These are phyloP conservation scores for Bisporella sp. DNA, from an alignment of 2,329 filamentous ascomycete genomes.

Conservation along the genomic window DNA sequence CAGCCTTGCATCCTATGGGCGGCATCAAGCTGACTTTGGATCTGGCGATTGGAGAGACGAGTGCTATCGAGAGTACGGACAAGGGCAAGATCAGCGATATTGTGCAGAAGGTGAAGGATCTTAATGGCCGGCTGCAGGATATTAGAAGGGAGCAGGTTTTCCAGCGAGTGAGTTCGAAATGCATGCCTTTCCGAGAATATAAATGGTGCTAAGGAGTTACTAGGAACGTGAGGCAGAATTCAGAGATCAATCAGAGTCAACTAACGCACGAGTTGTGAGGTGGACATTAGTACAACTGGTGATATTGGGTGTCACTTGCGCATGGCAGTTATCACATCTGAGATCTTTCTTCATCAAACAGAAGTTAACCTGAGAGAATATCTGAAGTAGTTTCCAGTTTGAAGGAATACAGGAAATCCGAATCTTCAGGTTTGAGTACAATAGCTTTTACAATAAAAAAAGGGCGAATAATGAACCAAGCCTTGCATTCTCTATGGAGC, in stretches of 20 bases:
- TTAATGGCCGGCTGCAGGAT: slow-evolving; percentile 81
- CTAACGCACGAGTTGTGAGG: slow-evolving; percentile 83
- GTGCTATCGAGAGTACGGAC: slow-evolving; percentile 86
- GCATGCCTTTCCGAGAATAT: neutral
- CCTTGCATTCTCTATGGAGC: too few species aligned
- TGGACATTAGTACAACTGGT: slow-evolving; percentile 90
- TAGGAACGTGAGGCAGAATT: slow-evolving; percentile 97
- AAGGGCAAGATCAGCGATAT: slow-evolving; percentile 91
- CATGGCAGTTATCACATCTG: slow-evolving; percentile 94
- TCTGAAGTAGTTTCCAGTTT: too few species aligned
- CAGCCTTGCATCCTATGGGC: slow-evolving; percentile 55
- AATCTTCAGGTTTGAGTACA: too few species aligned
- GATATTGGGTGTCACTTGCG: slow-evolving; percentile 80
- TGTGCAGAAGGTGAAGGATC: slow-evolving; percentile 77
- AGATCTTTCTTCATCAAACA: slow-evolving; percentile 99
- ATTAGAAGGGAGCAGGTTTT: slow-evolving; percentile 94
- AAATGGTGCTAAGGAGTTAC: slow-evolving; percentile 7
- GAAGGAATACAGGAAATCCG: too few species aligned
- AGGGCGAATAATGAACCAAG: too few species aligned
- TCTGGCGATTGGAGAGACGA: slow-evolving; percentile 89
- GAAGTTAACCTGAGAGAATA: slow-evolving; percentile 75
- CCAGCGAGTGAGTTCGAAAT: slow-evolving; percentile 62
- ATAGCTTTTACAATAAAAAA: too few species aligned
- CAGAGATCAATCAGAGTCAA: slow-evolving; percentile 91
- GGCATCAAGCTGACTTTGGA: slow-evolving; percentile 82